A percentile compares a stretch with the other conserved stretches of the same genome.
phyloP scores from a whole-genome alignment of 805 yeast genomes.

The Scheffersomyces ergatensis region DNA sequence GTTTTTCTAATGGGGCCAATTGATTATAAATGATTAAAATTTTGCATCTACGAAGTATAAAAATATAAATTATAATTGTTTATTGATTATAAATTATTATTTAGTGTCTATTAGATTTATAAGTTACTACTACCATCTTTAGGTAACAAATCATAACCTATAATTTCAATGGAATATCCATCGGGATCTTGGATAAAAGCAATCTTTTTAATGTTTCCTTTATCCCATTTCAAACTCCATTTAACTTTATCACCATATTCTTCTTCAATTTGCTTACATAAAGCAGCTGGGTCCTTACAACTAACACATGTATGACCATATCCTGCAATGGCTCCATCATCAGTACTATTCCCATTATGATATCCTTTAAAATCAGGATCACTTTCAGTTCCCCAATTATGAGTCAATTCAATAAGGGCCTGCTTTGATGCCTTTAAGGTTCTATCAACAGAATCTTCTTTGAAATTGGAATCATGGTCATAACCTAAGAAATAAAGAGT shows the following conservation, averaged over 20 bases:
- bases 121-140: slow-evolving; percentile 1
- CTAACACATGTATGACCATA: slow-evolving; percentile 84
- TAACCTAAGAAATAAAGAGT: slow-evolving; percentile 85
- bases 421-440: slow-evolving; percentile 46
- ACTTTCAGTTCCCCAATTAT: slow-evolving; percentile 92
- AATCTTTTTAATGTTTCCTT: slow-evolving; percentile 54
- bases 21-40: no score
- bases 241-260: slow-evolving; percentile 39
- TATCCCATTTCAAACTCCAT: slow-evolving; percentile 59
- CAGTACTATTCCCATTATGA: slow-evolving; percentile 71
- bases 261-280: slow-evolving; percentile 51
- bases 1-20: no score
- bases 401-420: slow-evolving; percentile 84
- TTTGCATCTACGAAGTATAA: no score
- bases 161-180: slow-evolving; percentile 78
- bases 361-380: slow-evolving; percentile 70
- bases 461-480: slow-evolving; percentile 42
- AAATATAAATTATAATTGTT: no score
- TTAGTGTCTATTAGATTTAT: no score
- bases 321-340: slow-evolving; percentile 64
- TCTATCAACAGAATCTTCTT: slow-evolving; percentile 35
- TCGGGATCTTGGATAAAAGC: slow-evolving; percentile 89
- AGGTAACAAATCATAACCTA: slow-evolving; percentile 37
- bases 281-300: slow-evolving; percentile 57
- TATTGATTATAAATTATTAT: no score